Base-by-base conservation (phyloP, 805 yeast species). In the Kregervanrija fluxuum region DNA sequence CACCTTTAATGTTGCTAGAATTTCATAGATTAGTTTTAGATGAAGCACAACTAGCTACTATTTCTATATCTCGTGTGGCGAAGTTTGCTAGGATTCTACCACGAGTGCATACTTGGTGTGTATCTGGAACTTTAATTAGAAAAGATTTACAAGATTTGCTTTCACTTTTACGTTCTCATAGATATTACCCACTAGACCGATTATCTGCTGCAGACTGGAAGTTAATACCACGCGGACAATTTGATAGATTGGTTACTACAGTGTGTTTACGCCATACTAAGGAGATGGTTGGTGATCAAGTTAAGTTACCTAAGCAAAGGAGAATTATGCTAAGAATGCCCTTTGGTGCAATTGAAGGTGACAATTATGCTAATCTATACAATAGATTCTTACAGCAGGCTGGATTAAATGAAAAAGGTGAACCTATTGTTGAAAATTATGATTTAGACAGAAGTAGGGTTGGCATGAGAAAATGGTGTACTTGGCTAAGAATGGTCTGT, bases 91-190 rank as follows among this genome's bases (percentile, higher is more conserved):
- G 85, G 2, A 66, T 85, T 33, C 76, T 93, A 22, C 91, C 96
- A 4, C 70, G 96, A 42, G 75, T 79, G 38, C 97, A 93, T 64
- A 80, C 96, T 0, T 93, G 98, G 98, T 97, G 95, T 12, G 96
- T 90, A 0, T 86, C 96, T 1, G 99, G 99, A 6, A 93, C 99
- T 0, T 95, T 97, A 0, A 82, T 89, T 12, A 79, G 81, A 51
- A 75, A 75, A 49, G 72, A 77, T 35, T 63, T 85, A 36, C 60
- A 70, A 31, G 96, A 91, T 61, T 68, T 90, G 40, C 78, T 75
- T 37, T 83, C 95, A 0, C 70, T 88, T 5, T 58, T 90, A 32
- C 73, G 77, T 11, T 91, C 87, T 55, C 61, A 89, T 48, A 70
- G 81, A 49, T 59, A 79, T 12, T 66, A 69, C 33, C 99, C 98